Conservation (phyloP, 345 rosid species). For the Syzygium aqueum region DNA sequence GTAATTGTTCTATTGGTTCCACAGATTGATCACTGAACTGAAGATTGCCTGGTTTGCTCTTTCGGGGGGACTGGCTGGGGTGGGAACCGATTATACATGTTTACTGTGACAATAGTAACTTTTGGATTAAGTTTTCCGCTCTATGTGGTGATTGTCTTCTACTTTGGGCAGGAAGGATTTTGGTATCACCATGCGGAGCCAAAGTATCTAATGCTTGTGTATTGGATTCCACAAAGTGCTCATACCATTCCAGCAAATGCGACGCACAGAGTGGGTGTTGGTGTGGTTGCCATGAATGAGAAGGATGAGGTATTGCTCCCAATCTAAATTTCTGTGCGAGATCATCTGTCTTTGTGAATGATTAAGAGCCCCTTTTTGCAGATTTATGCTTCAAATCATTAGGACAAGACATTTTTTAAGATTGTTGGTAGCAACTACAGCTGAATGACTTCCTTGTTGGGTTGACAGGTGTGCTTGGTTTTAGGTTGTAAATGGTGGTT, state of each 20-base stretch:
- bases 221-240: constrained; percentile 63
- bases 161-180: constrained; percentile 65
- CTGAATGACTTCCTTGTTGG: neutral
- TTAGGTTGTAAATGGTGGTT: too few relatives aligned
- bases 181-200: constrained; percentile 94
- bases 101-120: fast-evolving
- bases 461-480: too few relatives aligned
- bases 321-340: neutral
- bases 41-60: neutral
- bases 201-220: constrained; percentile 66
- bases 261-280: constrained; percentile 69
- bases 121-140: neutral
- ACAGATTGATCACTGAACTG: neutral
- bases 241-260: constrained; percentile 80
- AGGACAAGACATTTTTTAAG: neutral
- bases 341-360: neutral
- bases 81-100: neutral
- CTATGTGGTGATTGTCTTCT: neutral
- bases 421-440: neutral
- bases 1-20: constrained; percentile 13
- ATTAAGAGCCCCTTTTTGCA: neutral
- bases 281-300: constrained; percentile 69
- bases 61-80: neutral
- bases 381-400: neutral
- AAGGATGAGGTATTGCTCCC: constrained; percentile 55